Base-by-base conservation (phyloP, 164 flowering plant genomes). In the Berberis thunbergii region DNA sequence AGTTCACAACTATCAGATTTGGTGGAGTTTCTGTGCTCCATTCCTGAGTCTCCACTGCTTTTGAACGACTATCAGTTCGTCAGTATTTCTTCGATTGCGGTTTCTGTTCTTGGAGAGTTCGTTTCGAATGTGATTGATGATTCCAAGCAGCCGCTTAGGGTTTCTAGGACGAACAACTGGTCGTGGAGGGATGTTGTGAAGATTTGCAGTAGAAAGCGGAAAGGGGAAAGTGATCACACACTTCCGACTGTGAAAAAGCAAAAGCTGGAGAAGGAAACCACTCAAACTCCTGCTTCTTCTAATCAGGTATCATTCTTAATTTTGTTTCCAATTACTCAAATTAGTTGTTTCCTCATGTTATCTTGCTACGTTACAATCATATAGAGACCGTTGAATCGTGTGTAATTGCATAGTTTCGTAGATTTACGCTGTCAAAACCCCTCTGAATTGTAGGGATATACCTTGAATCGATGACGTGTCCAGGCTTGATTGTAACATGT, bases 1-100 rank as follows among this genome's bases (percentile, higher is more conserved):
- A 74, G 72, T 0, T 52, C 61, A 2, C 81, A 81, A 45, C 72
- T 84, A 72, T 74, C 1, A n/a, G 76, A 76, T 12, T 66, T 64
- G 49, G 63, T 82, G 11, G 66, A 62, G 58, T 75, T 61, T 64
- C 73, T 80, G 4, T 82, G 86, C 61, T 67, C 73, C 7, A 62
- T 82, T 49, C 82, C 77, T 42, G 66, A 64, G 54, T 84, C 84
- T 39, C 85, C 88, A 1, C 39, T 84, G 39, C 45, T 42, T 12
- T 60, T 77, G 63, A 65, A 64, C 1, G 61, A 26, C 5, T 54
- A 65, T 56, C 62, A 39, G 64, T 64, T 65, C 26, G 79, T 84
- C 4, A 73, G 73, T 3, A 43, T 70, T 3, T 78, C 84, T 9
- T 1, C 11, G 4, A 44, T 26, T 6, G 77, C 73, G 1, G 2